Evolutionary conservation across 2,329 filamentous ascomycete species (phyloP).

Genomic region (Cytospora mali): DNA sequence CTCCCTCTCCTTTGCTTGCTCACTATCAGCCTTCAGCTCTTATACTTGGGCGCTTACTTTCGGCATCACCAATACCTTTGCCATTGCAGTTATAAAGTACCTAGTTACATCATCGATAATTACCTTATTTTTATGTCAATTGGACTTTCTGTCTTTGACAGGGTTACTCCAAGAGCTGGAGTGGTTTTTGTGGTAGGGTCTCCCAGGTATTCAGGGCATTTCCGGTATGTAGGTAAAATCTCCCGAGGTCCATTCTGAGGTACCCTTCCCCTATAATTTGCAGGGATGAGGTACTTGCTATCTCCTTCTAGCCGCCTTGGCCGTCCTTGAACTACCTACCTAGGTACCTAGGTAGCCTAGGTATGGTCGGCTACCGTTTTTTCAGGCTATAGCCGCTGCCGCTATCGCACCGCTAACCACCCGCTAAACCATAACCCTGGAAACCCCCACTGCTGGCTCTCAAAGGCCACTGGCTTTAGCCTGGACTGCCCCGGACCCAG

Average conservation of each 20-base stretch:
- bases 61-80: not conserved
- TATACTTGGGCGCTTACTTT: not conserved
- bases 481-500: not conserved
- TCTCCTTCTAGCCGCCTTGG: slow-evolving; percentile 5
- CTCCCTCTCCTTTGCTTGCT: not conserved
- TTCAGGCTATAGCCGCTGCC: slow-evolving; percentile 6
- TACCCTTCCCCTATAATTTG: not conserved
- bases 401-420: slow-evolving; percentile 6
- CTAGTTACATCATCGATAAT: no score
- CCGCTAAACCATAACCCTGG: slow-evolving; percentile 25
- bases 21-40: not conserved
- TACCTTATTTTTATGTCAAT: no score
- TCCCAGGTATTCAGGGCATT: not conserved
- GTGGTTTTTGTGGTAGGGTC: not conserved
- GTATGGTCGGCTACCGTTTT: slow-evolving; percentile 6
- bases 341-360: no score
- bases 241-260: not conserved
- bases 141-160: not conserved
- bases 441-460: slow-evolving; percentile 17
- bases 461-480: slow-evolving; percentile 21
- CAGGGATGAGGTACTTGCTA: slow-evolving; percentile 6
- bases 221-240: not conserved
- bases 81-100: not conserved
- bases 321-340: not conserved
- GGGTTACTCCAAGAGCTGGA: not conserved